These are phyloP conservation scores for Psilocybe azurescens DNA, from an alignment of 768 basidiomycete species.

Conservation along the genomic window DNA sequence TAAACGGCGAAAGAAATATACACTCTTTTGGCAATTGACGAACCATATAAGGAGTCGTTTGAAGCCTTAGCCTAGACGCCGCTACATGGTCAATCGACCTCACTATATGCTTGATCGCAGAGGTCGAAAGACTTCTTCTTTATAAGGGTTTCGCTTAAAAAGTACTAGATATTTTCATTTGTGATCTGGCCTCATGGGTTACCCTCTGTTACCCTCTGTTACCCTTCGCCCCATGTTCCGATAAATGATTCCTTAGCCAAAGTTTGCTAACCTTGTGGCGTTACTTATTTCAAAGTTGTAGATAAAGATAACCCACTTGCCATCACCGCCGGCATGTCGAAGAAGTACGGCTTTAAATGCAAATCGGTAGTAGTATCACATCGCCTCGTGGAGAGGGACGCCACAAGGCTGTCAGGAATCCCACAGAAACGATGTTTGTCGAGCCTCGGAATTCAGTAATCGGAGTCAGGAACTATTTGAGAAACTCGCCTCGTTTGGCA, in stretches of 20 bases:
- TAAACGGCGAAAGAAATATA: neutral
- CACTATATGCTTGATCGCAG: neutral
- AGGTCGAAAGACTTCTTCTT: neutral
- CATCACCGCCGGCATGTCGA: constrained; percentile 20
- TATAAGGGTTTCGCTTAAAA: neutral
- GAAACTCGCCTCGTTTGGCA: constrained; percentile 10
- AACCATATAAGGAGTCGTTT: constrained; percentile 20
- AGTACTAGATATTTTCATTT: neutral
- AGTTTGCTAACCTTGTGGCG: constrained; percentile 5
- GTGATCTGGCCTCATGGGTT: neutral
- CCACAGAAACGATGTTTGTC: neutral
- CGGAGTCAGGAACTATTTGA: neutral
- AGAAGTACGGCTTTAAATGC: constrained; percentile 8
- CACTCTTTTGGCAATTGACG: constrained; percentile 19
- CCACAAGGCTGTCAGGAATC: neutral
- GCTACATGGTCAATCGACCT: neutral
- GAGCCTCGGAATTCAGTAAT: neutral
- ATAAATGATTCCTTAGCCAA: neutral
- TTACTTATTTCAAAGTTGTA: neutral
- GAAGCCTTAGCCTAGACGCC: neutral
- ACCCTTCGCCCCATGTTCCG: neutral
- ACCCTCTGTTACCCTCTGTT: neutral
- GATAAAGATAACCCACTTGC: constrained; percentile 14
- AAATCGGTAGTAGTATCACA: neutral
- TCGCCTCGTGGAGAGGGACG: neutral